These are phyloP conservation scores for Rhodotorula sp. DNA, from an alignment of 1,284 basidiomycete species.

Conservation along the genomic window DNA sequence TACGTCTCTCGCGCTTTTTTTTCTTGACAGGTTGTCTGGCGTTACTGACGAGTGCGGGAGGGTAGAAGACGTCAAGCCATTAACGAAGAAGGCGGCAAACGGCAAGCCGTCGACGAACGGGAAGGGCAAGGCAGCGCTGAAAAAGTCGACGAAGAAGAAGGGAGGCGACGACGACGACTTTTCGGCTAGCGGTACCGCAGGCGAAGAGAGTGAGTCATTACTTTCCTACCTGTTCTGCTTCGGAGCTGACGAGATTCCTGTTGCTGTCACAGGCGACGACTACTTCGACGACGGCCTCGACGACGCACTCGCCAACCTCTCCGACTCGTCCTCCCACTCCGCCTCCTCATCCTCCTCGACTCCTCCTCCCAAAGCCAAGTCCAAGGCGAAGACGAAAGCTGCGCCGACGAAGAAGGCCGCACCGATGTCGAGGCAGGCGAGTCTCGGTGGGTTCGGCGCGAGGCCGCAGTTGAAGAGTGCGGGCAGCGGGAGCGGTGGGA, in stretches of 20 bases:
- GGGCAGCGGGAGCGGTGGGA: slow-evolving; percentile 31
- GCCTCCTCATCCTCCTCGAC: slow-evolving; percentile 12
- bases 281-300: slow-evolving; percentile 40
- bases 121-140: slow-evolving; percentile 17
- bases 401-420: slow-evolving; percentile 7
- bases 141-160: not conserved
- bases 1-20: not conserved
- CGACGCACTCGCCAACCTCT: slow-evolving; percentile 17
- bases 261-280: slow-evolving; percentile 32
- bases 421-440: slow-evolving; percentile 16
- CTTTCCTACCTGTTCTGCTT: not conserved
- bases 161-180: slow-evolving; percentile 33
- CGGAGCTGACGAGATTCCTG: not conserved
- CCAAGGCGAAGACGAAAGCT: slow-evolving; percentile 17
- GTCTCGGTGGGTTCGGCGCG: slow-evolving; percentile 2
- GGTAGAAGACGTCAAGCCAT: not conserved
- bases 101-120: slow-evolving; percentile 14
- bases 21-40: not conserved
- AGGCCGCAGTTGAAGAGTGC: slow-evolving; percentile 39
- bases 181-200: not conserved
- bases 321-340: slow-evolving; percentile 40
- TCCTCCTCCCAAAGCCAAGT: not conserved
- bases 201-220: not conserved
- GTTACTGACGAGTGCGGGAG: not conserved
- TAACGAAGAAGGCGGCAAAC: not conserved